These are phyloP conservation scores for Pseudotsuga menziesii DNA, from an alignment of 75 land plant species.

Conservation along the genomic window DNA sequence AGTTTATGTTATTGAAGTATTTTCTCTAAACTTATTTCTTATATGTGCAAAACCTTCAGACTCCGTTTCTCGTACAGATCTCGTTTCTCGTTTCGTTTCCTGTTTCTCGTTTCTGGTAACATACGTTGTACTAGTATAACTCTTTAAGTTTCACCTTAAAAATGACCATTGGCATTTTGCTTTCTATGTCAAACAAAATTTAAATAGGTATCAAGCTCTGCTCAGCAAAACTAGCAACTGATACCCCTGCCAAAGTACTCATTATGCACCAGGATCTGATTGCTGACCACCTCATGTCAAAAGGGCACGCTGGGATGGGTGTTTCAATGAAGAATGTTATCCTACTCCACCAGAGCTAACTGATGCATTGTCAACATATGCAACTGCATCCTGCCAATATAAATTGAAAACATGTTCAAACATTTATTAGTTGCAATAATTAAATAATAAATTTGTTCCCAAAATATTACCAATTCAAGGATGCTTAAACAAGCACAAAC, in stretches of 20 bases:
- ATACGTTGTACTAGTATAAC: no score
- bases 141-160: no score
- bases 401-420: not conserved
- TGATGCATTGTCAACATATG: slow-evolving; percentile 31
- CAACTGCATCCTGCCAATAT: slow-evolving; percentile 28
- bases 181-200: no score
- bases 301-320: slow-evolving; percentile 36
- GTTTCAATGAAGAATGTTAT: slow-evolving; percentile 16
- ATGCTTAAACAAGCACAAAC: not conserved
- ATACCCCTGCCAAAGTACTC: slow-evolving; percentile 27
- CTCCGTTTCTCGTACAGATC: no score
- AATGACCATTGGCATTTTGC: no score
- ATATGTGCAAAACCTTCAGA: no score
- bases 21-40: no score
- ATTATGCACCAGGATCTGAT: slow-evolving; percentile 56
- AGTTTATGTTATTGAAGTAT: no score
- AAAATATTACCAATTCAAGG: not conserved
- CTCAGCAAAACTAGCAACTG: slow-evolving; percentile 12
- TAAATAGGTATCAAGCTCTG: no score
- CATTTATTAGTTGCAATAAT: not conserved
- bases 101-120: no score
- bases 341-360: slow-evolving; percentile 28
- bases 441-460: not conserved
- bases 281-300: slow-evolving; percentile 40
- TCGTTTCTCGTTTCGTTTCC: no score